Percentiles rank a stretch among this genome's conserved stretches.
phyloP scores from a whole-genome alignment of 2,329 filamentous ascomycete species.

The Aschersonia sp. region DNA sequence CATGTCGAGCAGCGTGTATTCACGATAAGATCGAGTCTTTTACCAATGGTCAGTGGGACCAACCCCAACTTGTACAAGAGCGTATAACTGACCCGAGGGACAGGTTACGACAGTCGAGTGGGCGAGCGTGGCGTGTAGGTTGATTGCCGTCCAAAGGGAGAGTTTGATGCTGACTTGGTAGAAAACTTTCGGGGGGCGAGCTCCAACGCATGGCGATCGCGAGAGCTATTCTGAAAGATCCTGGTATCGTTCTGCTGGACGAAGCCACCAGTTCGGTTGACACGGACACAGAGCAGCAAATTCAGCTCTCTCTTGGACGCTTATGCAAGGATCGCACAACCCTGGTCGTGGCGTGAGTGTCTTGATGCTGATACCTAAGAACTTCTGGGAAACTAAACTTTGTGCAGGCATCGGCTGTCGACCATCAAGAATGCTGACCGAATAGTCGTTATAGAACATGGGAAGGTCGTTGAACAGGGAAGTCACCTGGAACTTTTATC shows the following conservation, averaged over 20 bases:
- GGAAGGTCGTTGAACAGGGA: constrained; percentile 49
- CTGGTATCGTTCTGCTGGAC: constrained; percentile 63
- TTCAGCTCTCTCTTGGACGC: constrained; percentile 44
- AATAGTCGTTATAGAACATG: constrained; percentile 51
- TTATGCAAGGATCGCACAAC: constrained; percentile 49
- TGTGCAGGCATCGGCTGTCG: constrained; percentile 47
- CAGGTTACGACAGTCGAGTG: constrained; percentile 34
- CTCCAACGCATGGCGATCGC: constrained; percentile 54
- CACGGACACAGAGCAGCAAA: constrained; percentile 52
- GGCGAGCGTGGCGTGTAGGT: constrained; percentile 34
- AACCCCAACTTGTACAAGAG: background rate
- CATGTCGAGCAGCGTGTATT: constrained; percentile 39
- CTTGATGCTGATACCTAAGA: too few relatives aligned
- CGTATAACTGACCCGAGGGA: background rate
- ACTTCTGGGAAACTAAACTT: background rate
- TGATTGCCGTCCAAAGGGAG: background rate
- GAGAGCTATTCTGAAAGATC: constrained; percentile 57
- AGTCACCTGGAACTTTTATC: constrained; percentile 43
- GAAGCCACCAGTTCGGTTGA: constrained; percentile 69
- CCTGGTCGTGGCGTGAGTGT: constrained; percentile 46
- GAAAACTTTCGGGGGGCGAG: constrained; percentile 51
- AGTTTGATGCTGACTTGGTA: constrained; percentile 12
- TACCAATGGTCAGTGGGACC: constrained; percentile 24
- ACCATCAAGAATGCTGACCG: constrained; percentile 57
- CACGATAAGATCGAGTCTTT: constrained; percentile 43